phyloP scores from a whole-genome alignment of 257 asterid species.

The Nicotiana tomentosiformis region DNA sequence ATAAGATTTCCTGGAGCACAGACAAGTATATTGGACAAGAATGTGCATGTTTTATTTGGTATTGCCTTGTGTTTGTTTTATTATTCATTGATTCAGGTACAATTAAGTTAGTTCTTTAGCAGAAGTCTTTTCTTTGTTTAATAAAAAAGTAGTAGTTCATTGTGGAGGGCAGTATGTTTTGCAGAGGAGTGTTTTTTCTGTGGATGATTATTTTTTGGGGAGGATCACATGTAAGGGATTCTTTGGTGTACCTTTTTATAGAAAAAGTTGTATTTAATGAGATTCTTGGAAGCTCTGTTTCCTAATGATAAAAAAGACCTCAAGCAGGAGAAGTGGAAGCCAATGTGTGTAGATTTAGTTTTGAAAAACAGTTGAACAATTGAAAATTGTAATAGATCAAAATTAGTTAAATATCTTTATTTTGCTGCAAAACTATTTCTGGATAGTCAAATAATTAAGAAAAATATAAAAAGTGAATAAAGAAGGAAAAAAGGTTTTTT shows the following conservation, averaged over 20 bases:
- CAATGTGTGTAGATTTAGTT: not conserved
- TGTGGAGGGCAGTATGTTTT: not conserved
- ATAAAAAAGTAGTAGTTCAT: not conserved
- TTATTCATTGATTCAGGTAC: constrained; percentile 38
- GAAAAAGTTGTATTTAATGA: constrained; percentile 3
- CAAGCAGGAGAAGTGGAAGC: not conserved
- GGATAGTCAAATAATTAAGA: not conserved
- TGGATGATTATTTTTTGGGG: constrained; percentile 1
- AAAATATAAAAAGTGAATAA: not conserved
- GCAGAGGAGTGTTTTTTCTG: not conserved
- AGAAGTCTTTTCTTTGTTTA: not conserved
- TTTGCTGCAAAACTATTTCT: not conserved
- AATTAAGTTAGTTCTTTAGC: constrained; percentile 4
- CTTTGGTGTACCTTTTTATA: not conserved
- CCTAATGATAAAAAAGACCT: not conserved
- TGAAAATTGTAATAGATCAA: not conserved
- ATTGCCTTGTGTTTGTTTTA: constrained; percentile 34
- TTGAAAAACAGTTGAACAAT: not conserved
- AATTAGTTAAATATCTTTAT: not conserved
- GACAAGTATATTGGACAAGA: constrained; percentile 17
- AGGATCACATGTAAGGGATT: constrained; percentile 7
- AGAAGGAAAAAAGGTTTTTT: not conserved
- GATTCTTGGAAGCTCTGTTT: constrained; percentile 3
- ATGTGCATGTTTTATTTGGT: constrained; percentile 22
- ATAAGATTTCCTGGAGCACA: constrained; percentile 26